Percentiles rank a stretch among this genome's conserved stretches.
phyloP scores from a whole-genome alignment of 2,329 filamentous ascomycete genomes.

The Fusarium metavorans region DNA sequence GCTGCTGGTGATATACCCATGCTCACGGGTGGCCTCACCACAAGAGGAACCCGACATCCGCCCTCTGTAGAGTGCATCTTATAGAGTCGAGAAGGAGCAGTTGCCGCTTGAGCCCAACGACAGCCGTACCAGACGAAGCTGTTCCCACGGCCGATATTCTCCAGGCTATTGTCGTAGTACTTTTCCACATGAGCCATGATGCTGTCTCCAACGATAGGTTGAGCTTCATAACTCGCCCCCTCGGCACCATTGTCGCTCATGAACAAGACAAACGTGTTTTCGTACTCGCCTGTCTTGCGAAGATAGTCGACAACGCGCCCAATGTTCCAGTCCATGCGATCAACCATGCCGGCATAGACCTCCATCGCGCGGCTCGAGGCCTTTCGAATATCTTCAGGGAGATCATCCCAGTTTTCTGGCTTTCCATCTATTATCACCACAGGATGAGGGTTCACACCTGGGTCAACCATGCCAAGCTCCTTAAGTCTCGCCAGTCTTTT shows the following conservation, averaged over 20 bases:
- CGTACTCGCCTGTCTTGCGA: slow-evolving; percentile 65
- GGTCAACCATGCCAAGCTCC: neutral
- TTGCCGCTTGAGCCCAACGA: slow-evolving; percentile 60
- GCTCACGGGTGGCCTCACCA: slow-evolving; percentile 43
- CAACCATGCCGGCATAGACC: slow-evolving; percentile 73
- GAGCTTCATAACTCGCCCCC: slow-evolving; percentile 59
- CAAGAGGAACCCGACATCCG: neutral
- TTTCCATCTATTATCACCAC: neutral
- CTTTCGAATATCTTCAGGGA: slow-evolving; percentile 46
- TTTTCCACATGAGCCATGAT: slow-evolving; percentile 12
- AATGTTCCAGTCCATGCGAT: slow-evolving; percentile 70
- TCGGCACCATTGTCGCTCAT: slow-evolving; percentile 74
- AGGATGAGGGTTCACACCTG: neutral
- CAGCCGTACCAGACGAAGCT: slow-evolving; percentile 72
- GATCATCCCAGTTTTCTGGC: neutral
- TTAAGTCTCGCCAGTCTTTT: neutral
- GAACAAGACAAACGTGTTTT: slow-evolving; percentile 74
- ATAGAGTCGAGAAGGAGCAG: slow-evolving; percentile 54
- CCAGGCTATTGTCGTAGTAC: slow-evolving; percentile 61
- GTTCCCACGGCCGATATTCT: slow-evolving; percentile 67
- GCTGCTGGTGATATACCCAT: slow-evolving; percentile 44
- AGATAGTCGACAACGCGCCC: slow-evolving; percentile 70
- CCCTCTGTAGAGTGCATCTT: slow-evolving; percentile 44
- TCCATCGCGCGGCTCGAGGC: slow-evolving; percentile 62
- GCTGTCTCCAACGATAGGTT: neutral